Conservation (phyloP, 129 eudicot genomes). For the Cynara cardunculus region DNA sequence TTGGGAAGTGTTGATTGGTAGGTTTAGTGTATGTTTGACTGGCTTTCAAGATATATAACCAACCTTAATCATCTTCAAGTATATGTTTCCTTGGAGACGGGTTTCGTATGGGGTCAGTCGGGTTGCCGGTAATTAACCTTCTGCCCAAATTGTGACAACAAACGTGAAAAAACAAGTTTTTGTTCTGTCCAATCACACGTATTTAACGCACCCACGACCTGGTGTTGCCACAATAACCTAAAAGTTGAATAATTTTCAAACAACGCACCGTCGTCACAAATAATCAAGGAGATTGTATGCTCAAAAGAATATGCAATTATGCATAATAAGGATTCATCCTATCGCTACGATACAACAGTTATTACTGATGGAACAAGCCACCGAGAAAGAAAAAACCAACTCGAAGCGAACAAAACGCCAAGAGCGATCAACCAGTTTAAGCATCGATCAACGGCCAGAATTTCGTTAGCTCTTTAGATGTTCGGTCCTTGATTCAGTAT, state of each 20-base stretch:
- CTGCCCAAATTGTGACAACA: too few relatives aligned
- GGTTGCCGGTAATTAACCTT: too few relatives aligned
- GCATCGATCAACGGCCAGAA: background rate
- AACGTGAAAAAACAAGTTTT: too few relatives aligned
- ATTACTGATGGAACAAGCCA: background rate
- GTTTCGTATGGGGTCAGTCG: too few relatives aligned
- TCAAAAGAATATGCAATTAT: background rate
- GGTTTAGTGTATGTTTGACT: constrained; percentile 1
- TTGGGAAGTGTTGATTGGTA: background rate
- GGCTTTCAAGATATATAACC: background rate
- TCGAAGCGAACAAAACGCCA: background rate
- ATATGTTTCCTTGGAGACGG: background rate
- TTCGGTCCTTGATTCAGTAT: background rate
- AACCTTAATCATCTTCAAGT: too few relatives aligned
- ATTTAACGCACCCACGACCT: too few relatives aligned
- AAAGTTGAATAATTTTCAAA: too few relatives aligned
- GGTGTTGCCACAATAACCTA: background rate
- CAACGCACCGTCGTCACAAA: background rate
- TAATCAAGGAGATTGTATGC: background rate
- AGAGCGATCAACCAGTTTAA: background rate
- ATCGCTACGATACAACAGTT: background rate
- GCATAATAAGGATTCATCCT: background rate
- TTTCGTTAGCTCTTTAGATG: background rate
- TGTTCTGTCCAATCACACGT: too few relatives aligned
- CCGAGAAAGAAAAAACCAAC: background rate